Conservation (phyloP, 176 grass and related monocot species). For the Carex scoparia region DNA sequence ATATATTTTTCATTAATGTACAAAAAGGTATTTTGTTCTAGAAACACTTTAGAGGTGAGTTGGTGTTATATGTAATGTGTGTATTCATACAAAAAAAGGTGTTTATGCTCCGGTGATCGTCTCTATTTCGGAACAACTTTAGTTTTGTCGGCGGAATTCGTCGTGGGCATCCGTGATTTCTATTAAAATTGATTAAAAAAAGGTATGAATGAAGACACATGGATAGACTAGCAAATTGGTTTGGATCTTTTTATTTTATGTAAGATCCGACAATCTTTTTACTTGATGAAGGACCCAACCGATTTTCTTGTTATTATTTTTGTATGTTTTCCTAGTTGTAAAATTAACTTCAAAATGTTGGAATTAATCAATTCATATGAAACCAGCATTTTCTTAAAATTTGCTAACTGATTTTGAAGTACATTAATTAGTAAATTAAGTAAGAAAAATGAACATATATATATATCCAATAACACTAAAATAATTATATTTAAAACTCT, state of each 20-base stretch:
- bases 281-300: background rate
- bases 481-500: too few species aligned
- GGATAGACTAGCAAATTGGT: background rate
- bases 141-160: background rate
- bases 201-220: background rate
- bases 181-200: background rate
- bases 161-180: background rate
- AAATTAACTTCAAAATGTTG: background rate
- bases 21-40: background rate
- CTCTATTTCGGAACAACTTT: background rate
- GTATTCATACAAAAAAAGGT: too few species aligned
- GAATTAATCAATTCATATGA: background rate
- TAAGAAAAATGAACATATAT: background rate
- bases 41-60: background rate
- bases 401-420: background rate
- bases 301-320: background rate
- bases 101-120: background rate
- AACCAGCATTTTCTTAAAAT: background rate
- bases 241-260: background rate
- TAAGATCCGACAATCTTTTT: background rate
- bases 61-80: background rate
- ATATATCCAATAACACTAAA: too few species aligned
- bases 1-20: background rate
- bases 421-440: background rate
- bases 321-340: background rate